Percentiles rank a stretch among this genome's conserved stretches.
Conservation (phyloP, 1,284 basidiomycete species). For the Tetrapyrgos nigripes region DNA sequence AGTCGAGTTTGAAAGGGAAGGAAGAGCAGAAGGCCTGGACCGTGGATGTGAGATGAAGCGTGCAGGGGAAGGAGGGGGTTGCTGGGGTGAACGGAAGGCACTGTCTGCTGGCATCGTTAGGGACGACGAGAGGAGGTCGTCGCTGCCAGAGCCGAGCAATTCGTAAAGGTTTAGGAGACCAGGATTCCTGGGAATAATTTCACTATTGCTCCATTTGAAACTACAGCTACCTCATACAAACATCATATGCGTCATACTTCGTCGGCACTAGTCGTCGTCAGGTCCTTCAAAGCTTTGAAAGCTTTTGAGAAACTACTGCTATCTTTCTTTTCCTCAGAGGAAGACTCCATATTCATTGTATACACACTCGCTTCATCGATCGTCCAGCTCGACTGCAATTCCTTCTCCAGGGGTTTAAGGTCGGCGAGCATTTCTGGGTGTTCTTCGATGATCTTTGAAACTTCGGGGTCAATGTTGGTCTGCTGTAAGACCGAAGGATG, state of each 20-base stretch:
- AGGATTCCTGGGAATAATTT: neutral
- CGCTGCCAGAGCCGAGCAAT: neutral
- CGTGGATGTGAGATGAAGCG: slow-evolving; percentile 36
- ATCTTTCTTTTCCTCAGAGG: neutral
- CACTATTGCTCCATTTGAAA: neutral
- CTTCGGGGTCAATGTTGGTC: slow-evolving; percentile 36
- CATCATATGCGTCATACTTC: too few relatives aligned
- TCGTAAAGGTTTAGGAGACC: neutral
- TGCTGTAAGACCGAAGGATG: slow-evolving; percentile 66
- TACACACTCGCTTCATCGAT: slow-evolving; percentile 12
- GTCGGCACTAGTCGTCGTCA: too few relatives aligned
- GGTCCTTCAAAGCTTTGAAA: too few relatives aligned
- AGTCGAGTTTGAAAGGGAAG: slow-evolving; percentile 2
- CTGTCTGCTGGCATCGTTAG: neutral
- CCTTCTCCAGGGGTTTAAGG: slow-evolving; percentile 60
- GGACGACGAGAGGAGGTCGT: neutral
- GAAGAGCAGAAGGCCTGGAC: neutral
- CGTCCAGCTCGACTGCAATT: slow-evolving; percentile 54
- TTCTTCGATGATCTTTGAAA: slow-evolving; percentile 43
- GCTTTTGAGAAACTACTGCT: neutral
- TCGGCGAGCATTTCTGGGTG: slow-evolving; percentile 50
- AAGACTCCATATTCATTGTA: slow-evolving; percentile 7
- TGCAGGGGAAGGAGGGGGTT: slow-evolving; percentile 36
- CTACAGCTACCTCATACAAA: too few relatives aligned
- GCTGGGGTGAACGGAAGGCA: neutral